Evolutionary conservation across 768 basidiomycete species (phyloP), one percentile per base, ranked within the genome.

Genomic region (Tylopilus sp.): DNA sequence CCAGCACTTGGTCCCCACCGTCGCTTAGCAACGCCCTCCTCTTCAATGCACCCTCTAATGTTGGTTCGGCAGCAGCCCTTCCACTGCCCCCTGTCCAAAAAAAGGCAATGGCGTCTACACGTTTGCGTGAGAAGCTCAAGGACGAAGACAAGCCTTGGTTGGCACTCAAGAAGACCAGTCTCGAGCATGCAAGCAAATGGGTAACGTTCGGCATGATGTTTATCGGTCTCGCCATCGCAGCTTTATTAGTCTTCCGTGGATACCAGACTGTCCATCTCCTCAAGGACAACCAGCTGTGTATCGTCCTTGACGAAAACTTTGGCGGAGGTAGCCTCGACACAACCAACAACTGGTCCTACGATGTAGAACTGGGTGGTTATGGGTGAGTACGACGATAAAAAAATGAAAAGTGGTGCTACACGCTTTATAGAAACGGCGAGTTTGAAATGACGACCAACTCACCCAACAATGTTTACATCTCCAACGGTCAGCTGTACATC

Each of bases 1-100:
- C 77, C 4, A 74, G 78, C 13, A 57, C 84, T 0, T 87, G 85
- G 86, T 72, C 79, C 0, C 85, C 85, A 9, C 81, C 83, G 1
- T 62, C 75, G 0, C 75, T 76, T 6, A 23, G 40, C 48, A 57
- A 54, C 56, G 57, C 58, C 0, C 45, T 67, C n/a, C 57, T 54
- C 25, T 53, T 53, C 59, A 66, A 54, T 56, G 66, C 45, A 39
- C 67, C 59, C 38, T 66, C 59, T 12, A 64, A 51, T 21, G 66
- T 71, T 30, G 66, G 57, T 51, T 64, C 65, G 18, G 57, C 61
- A 1, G 59, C 57, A 8, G 60, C 57, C 0, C 63, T 75, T 22
- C 72, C 79, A 0, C 71, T 77, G n/a, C 71, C 78, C 0, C 77
- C 75, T 17, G 61, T 74, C 4, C 66, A 68, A 11, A 68, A 68